phyloP scores from a whole-genome alignment of 352 stramenopile species.

The Thalassiosira delicatula region DNA sequence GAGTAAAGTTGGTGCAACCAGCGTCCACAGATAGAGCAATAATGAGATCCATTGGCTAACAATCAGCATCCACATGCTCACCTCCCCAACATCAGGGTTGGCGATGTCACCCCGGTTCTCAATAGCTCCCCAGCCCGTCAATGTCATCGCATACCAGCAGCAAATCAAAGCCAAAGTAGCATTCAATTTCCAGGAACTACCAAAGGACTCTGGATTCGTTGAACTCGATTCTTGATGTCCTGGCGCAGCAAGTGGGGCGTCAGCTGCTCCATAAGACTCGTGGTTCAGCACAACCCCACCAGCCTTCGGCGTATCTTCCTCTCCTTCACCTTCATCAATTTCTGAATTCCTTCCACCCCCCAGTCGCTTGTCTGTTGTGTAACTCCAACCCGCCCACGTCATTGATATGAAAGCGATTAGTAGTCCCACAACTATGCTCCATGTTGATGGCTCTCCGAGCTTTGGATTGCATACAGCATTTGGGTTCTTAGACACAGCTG shows the following conservation, averaged over 20 bases:
- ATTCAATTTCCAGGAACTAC: slow-evolving; percentile 94
- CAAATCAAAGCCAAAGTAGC: slow-evolving; percentile 89
- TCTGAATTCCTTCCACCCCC: too few species aligned
- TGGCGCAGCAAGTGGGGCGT: slow-evolving; percentile 13
- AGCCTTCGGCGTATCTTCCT: slow-evolving; percentile 41
- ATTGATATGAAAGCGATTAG: slow-evolving; percentile 75
- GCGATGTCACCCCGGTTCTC: slow-evolving; percentile 78
- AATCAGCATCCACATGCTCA: slow-evolving; percentile 96
- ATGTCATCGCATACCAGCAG: slow-evolving; percentile 93
- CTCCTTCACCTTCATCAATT: slow-evolving; percentile 6
- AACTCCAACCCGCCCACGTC: slow-evolving; percentile 76
- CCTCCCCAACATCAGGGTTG: slow-evolving; percentile 82
- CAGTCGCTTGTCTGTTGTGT: slow-evolving; percentile 65
- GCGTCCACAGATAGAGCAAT: slow-evolving; percentile 94
- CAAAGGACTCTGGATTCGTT: slow-evolving; percentile 56
- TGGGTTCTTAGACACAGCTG: slow-evolving; percentile 86
- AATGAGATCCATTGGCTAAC: slow-evolving; percentile 92
- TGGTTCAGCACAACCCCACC: slow-evolving; percentile 49
- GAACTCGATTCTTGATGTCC: slow-evolving; percentile 24
- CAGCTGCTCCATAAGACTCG: slow-evolving; percentile 32
- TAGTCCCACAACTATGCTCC: slow-evolving; percentile 81
- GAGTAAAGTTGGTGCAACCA: too few species aligned
- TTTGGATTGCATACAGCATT: slow-evolving; percentile 81
- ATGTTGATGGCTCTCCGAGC: slow-evolving; percentile 72
- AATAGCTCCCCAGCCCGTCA: slow-evolving; percentile 93